These are phyloP conservation scores for Begonia loranthoides DNA, from an alignment of 306 rosid genomes.

Conservation along the genomic window DNA sequence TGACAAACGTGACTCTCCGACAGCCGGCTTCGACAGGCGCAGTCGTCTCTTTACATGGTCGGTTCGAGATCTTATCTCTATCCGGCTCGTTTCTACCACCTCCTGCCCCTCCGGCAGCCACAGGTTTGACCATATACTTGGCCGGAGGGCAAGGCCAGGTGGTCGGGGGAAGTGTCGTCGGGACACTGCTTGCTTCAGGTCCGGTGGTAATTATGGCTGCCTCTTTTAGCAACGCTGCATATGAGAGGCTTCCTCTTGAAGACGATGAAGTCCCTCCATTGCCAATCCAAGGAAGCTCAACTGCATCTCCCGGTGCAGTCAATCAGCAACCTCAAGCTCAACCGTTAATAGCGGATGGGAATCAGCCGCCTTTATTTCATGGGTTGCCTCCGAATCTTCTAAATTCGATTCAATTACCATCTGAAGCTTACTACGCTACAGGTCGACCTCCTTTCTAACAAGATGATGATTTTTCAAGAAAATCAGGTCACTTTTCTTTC, in stretches of 20 bases:
- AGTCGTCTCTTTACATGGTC: slow-evolving; percentile 65
- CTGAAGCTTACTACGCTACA: slow-evolving; percentile 60
- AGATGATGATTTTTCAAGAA: background rate
- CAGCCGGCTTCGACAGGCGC: slow-evolving; percentile 88
- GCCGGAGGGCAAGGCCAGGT: slow-evolving; percentile 96
- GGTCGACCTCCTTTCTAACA: slow-evolving; percentile 68
- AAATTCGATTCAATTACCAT: slow-evolving; percentile 73
- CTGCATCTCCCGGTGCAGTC: slow-evolving; percentile 50
- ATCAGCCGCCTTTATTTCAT: slow-evolving; percentile 58
- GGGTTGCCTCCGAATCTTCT: slow-evolving; percentile 69
- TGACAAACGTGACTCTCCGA: slow-evolving; percentile 66
- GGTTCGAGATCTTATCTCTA: slow-evolving; percentile 81
- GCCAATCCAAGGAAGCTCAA: slow-evolving; percentile 33
- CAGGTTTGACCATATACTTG: slow-evolving; percentile 71
- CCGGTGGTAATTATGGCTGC: slow-evolving; percentile 93
- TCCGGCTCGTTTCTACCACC: slow-evolving; percentile 85
- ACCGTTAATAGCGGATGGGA: slow-evolving; percentile 43
- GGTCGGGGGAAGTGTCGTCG: slow-evolving; percentile 85
- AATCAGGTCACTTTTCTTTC: background rate
- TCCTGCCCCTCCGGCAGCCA: slow-evolving; percentile 77
- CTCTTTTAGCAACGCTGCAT: slow-evolving; percentile 93
- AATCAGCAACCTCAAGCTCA: slow-evolving; percentile 13
- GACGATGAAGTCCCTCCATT: slow-evolving; percentile 45
- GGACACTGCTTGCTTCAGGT: slow-evolving; percentile 65
- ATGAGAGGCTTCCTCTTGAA: slow-evolving; percentile 87